Evolutionary conservation across 2,329 filamentous ascomycete genomes (phyloP).

Genomic region (Beauveria sp.): DNA sequence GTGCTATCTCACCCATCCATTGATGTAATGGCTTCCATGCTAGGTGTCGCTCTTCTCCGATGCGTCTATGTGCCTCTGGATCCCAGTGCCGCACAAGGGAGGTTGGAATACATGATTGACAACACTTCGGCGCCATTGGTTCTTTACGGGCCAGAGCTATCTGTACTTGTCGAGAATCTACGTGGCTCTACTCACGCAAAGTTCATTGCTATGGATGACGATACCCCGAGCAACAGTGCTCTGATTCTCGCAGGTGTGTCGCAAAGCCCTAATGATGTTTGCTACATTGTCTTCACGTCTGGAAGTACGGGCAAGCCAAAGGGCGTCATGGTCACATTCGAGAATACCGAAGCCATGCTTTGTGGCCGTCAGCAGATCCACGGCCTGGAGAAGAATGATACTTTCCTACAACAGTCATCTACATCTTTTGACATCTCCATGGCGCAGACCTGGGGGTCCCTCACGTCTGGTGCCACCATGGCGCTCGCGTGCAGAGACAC

Average conservation of each 20-base stretch:
- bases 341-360: constrained; percentile 2
- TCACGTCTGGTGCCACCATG: not conserved
- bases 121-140: no score
- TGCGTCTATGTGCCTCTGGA: no score
- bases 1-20: constrained; percentile 1
- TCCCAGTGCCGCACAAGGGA: no score
- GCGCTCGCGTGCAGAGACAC: not conserved
- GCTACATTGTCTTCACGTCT: constrained; percentile 2
- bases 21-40: constrained; percentile 1
- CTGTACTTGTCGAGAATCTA: not conserved
- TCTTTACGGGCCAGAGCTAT: not conserved
- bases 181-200: not conserved
- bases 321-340: not conserved
- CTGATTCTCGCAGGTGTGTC: no score
- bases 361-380: constrained; percentile 2
- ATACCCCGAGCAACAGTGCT: not conserved
- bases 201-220: not conserved
- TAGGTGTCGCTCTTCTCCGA: not conserved
- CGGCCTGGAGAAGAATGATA: not conserved
- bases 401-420: not conserved
- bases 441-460: not conserved
- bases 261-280: not conserved
- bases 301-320: constrained; percentile 4
- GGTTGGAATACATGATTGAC: no score
- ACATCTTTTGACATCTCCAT: not conserved